phyloP scores from a whole-genome alignment of 768 basidiomycete genomes.

The Russula compacta region DNA sequence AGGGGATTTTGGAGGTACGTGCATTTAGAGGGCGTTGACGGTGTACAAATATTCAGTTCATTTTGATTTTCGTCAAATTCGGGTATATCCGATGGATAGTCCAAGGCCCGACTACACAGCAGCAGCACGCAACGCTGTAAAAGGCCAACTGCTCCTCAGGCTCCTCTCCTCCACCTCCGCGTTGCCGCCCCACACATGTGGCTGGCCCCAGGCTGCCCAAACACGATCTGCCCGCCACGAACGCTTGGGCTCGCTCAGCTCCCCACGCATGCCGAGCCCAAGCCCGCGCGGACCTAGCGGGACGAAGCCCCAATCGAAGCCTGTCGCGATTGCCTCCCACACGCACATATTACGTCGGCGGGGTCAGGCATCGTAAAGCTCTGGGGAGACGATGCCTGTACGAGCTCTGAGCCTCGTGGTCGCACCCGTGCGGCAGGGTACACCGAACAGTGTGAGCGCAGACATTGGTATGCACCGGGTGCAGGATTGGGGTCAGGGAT shows the following conservation, averaged over 20 bases:
- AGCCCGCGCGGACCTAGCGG: conserved; percentile 37
- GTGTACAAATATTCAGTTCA: too few relatives aligned
- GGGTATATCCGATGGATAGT: too few relatives aligned
- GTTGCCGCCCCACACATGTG: conserved; percentile 33
- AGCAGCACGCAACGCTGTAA: too few relatives aligned
- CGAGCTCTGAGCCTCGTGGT: too few relatives aligned
- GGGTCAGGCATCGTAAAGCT: conserved; percentile 88
- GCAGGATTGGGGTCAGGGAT: conserved; percentile 37
- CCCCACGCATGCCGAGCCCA: conserved; percentile 35
- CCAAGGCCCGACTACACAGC: too few relatives aligned
- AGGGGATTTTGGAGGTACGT: too few relatives aligned
- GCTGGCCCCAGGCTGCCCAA: conserved; percentile 58
- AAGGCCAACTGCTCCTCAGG: background rate
- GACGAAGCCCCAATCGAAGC: conserved; percentile 78
- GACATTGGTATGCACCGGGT: too few relatives aligned
- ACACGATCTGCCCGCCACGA: conserved; percentile 36
- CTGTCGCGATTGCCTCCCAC: conserved; percentile 76
- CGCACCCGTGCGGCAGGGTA: too few relatives aligned
- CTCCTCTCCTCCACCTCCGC: background rate
- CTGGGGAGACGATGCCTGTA: conserved; percentile 24
- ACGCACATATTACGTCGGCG: conserved; percentile 56
- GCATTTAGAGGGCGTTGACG: too few relatives aligned
- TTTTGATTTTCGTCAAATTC: too few relatives aligned
- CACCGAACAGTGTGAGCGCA: too few relatives aligned
- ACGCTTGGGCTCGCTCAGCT: conserved; percentile 30